phyloP scores from a whole-genome alignment of 1,284 basidiomycete species.

The Thecaphora thlaspeos region DNA sequence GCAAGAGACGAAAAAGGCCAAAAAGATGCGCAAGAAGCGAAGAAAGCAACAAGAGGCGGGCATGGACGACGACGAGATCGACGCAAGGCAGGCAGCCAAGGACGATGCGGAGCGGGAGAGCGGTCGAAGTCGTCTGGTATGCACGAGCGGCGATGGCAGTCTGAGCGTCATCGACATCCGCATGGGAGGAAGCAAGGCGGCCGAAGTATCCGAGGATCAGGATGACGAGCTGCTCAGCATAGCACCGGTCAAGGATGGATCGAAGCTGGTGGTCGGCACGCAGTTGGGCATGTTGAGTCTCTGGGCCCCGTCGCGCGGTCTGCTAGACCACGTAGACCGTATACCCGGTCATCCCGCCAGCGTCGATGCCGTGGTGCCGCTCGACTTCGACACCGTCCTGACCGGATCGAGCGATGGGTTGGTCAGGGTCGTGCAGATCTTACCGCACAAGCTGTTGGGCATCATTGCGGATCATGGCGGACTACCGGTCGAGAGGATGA shows the following conservation, averaged over 20 bases:
- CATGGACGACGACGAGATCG: not conserved
- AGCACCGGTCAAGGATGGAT: constrained; percentile 74
- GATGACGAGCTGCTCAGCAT: constrained; percentile 90
- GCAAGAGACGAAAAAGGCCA: constrained; percentile 5
- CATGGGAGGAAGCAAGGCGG: constrained; percentile 61
- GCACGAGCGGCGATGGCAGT: constrained; percentile 76
- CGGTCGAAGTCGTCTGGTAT: constrained; percentile 39
- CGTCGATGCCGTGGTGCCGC: constrained; percentile 67
- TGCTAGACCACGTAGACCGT: constrained; percentile 89
- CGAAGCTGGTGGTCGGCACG: constrained; percentile 83
- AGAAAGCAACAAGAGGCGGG: not conserved
- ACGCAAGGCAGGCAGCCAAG: constrained; percentile 4
- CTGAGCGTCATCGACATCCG: constrained; percentile 76
- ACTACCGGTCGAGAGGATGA: constrained; percentile 83
- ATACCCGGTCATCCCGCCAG: constrained; percentile 76
- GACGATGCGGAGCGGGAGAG: not conserved
- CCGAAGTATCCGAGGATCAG: constrained; percentile 83
- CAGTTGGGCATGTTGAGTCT: constrained; percentile 87
- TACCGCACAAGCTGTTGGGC: constrained; percentile 85
- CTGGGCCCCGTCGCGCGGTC: constrained; percentile 81
- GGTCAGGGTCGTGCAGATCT: constrained; percentile 81
- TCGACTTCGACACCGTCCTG: constrained; percentile 69
- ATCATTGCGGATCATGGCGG: constrained; percentile 81
- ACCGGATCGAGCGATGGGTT: constrained; percentile 92
- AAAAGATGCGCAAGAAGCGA: constrained; percentile 1